phyloP scores from a whole-genome alignment of 805 yeast genomes.

The Isabelozyma heimii region DNA sequence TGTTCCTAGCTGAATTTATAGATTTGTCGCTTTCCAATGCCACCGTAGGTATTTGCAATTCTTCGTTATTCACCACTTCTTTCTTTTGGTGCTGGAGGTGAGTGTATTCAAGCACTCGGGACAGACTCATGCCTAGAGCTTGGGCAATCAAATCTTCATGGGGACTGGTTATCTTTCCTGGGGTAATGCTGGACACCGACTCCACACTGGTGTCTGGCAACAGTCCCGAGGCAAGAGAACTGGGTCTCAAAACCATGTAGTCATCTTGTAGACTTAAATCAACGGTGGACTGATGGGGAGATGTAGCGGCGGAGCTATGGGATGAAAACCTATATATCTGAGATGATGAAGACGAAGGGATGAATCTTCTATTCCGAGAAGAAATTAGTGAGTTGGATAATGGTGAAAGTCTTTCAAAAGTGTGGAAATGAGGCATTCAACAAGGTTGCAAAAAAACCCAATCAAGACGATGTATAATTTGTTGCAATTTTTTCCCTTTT shows the following conservation, averaged over 20 bases:
- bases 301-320: not conserved
- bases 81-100: not conserved
- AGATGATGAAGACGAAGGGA: conserved; percentile 15
- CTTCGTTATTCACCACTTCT: not conserved
- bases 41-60: not conserved
- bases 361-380: conserved; percentile 7
- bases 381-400: not conserved
- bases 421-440: not conserved
- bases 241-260: not conserved
- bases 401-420: not conserved
- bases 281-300: not conserved
- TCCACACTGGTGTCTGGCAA: not conserved
- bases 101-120: not conserved
- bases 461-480: conserved; percentile 1
- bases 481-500: not conserved
- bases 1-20: not conserved
- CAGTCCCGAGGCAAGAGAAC: not conserved
- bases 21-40: not conserved
- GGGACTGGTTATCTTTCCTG: not conserved
- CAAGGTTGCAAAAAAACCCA: not conserved
- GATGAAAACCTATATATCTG: conserved; percentile 9
- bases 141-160: not conserved
- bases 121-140: not conserved
- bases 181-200: not conserved
- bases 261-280: not conserved